Base-by-base conservation (phyloP, 2,329 filamentous ascomycete genomes). In the Biscogniauxia sp. region DNA sequence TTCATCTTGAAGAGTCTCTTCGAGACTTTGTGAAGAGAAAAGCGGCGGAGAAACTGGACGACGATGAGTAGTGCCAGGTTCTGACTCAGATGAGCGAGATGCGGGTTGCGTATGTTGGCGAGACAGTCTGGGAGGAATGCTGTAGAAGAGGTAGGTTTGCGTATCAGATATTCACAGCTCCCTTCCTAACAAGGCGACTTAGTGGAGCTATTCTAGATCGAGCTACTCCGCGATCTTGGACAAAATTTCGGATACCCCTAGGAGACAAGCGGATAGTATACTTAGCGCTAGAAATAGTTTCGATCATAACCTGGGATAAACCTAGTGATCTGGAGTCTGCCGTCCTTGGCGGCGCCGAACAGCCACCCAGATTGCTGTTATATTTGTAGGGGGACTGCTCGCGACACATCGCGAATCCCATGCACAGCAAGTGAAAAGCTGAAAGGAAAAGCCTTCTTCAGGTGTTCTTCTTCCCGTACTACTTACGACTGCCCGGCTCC, bases 41-140 rank as follows among this genome's bases (percentile, higher is more conserved):
- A 57, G 73, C 84, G 0, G 70, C 77, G n/a, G 70, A 78, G 65
- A 74, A 68, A 59, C 67, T 71, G 6, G 70, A 77, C 52, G 70
- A 74, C 55, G 56, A 73, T 61, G 59, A 73, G 32, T 83, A 81
- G 61, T 78, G 81, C 59, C 70, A 77, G 26, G 77, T 78, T 0
- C 78, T 85, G 37, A 69, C 87, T 5, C 77, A 84, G 51, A 78
- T 85, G 68, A 81, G 82, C 19, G 81, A 83, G 60, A 81, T 87
- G 73, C 89, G 86, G 85, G 86, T 86, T 45, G 81, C 82, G 0
- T 89, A 88, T 70, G 82, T 89, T 8, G 87, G 87, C 6, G 84
- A 83, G 61, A 78, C 82, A 0, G 77, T 87, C 28, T 80, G 84
- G 65, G 79, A 89, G 68, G 85, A 88, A 69, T 88, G 84, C 60